These are phyloP conservation scores for Sphaerulina vaccinii DNA, from an alignment of 2,329 filamentous ascomycete genomes.

Conservation along the genomic window DNA sequence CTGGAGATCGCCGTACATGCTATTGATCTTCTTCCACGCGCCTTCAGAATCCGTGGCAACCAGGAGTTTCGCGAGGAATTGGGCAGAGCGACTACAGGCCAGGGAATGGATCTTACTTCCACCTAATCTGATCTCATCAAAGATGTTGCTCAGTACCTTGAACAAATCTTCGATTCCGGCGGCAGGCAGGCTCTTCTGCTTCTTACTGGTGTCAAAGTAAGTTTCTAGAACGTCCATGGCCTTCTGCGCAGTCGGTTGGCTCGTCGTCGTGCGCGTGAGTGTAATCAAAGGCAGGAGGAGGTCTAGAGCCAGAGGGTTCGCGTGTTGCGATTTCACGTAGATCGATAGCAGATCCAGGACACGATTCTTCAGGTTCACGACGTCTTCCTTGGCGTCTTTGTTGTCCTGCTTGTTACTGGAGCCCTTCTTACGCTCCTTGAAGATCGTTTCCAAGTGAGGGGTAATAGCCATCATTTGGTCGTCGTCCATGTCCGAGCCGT, in stretches of 20 bases:
- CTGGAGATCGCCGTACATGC: slow-evolving; percentile 46
- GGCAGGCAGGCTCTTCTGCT: slow-evolving; percentile 46
- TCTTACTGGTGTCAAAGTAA: slow-evolving; percentile 64
- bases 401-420: slow-evolving; percentile 75
- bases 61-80: slow-evolving; percentile 64
- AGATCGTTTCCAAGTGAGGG: slow-evolving; percentile 77
- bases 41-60: slow-evolving; percentile 52
- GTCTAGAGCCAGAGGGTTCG: slow-evolving; percentile 64
- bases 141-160: slow-evolving; percentile 63
- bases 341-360: slow-evolving; percentile 84
- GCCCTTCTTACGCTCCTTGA: slow-evolving; percentile 69
- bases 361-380: slow-evolving; percentile 92
- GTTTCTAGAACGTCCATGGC: slow-evolving; percentile 69
- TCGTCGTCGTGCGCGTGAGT: slow-evolving; percentile 72
- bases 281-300: slow-evolving; percentile 74
- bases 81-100: slow-evolving; percentile 70
- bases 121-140: slow-evolving; percentile 64
- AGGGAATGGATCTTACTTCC: slow-evolving; percentile 68
- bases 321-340: slow-evolving; percentile 76
- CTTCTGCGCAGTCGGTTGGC: slow-evolving; percentile 72
- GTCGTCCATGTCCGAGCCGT: slow-evolving; percentile 82
- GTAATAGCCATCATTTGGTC: slow-evolving; percentile 93
- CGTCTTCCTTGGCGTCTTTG: slow-evolving; percentile 81
- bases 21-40: slow-evolving; percentile 40
- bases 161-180: slow-evolving; percentile 47